Evolutionary conservation across 2,329 filamentous ascomycete genomes (phyloP), one percentile per base, ranked within the genome.

Genomic region (Anisogramma anomala): DNA sequence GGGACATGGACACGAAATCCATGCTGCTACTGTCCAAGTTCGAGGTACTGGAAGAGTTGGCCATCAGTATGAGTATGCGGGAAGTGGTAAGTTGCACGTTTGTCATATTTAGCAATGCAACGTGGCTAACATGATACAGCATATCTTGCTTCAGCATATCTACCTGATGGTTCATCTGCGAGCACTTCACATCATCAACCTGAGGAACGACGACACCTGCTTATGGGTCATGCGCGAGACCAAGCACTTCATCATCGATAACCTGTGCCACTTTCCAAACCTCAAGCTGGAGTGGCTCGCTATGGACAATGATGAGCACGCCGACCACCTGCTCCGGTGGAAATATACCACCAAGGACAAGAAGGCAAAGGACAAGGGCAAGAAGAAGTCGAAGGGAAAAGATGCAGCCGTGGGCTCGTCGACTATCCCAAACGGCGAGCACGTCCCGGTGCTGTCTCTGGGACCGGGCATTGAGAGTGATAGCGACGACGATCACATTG

Each of bases 231-330:
- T 72, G 57, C 63, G 66, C 14, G 74, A 79, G 56, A 69, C 71
- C 2, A 64, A 69, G 30, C 66, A 64, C n/a, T 79, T 79, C 52
- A 65, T 74, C 20, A 63, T 76, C 8, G 76, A 80, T 52, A 72
- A 64, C 23, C 55, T 79, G 2, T 66, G 69, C 2, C 71, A 78
- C 44, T 64, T 71, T 43, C 71, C 71, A 0, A 52, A 68, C 8
- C 59, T 75, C 52, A 71, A 71, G 49, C 60, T 80, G 2, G 70
- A 78, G 52, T 79, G 70, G 63, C 58, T 80, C 14, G 69, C 72
- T 4, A 67, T 77, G 43, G 68, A 71, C 32, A 69, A 63, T 13
- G 57, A 68, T 8, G 61, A 69, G 40, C 56, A 59, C 1, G 66
- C 72, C 4, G 67, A 73, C 25, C 64, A 65, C 15, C 62, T 77